Evolutionary conservation across 352 stramenopile species (phyloP).

Genomic region (Globisporangium spiculum): DNA sequence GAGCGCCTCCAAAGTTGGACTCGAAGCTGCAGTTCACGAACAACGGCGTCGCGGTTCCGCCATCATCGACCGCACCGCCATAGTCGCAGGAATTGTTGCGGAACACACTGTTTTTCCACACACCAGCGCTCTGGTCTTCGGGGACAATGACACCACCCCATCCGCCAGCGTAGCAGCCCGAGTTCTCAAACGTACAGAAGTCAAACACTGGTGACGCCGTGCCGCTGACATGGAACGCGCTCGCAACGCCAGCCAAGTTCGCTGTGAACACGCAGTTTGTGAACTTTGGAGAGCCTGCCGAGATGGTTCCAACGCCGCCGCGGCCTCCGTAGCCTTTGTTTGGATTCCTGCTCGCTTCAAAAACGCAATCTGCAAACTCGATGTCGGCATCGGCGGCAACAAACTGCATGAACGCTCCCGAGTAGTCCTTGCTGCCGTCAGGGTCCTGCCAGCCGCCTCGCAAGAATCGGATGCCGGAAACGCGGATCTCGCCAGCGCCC

Average conservation of each 20-base stretch:
- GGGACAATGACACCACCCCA: constrained; percentile 19
- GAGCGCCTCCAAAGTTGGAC: constrained; percentile 13
- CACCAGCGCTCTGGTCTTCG: constrained; percentile 15
- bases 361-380: constrained; percentile 16
- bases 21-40: constrained; percentile 25
- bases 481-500: background rate
- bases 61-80: constrained; percentile 24
- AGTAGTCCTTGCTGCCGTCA: constrained; percentile 5
- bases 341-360: constrained; percentile 20
- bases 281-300: constrained; percentile 17
- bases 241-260: constrained; percentile 22
- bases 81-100: constrained; percentile 27
- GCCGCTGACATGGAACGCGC: constrained; percentile 17
- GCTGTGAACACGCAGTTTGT: constrained; percentile 15
- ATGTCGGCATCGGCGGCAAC: background rate
- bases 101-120: constrained; percentile 21
- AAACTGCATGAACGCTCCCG: constrained; percentile 20
- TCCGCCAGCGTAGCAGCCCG: constrained; percentile 17
- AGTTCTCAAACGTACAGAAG: constrained; percentile 23
- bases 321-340: constrained; percentile 17
- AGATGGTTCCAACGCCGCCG: constrained; percentile 15
- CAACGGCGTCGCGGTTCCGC: constrained; percentile 9
- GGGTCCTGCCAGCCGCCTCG: constrained; percentile 18
- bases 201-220: constrained; percentile 18
- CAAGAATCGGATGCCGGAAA: constrained; percentile 5